phyloP scores from a whole-genome alignment of 768 basidiomycete genomes.

The Suillus alpinus region DNA sequence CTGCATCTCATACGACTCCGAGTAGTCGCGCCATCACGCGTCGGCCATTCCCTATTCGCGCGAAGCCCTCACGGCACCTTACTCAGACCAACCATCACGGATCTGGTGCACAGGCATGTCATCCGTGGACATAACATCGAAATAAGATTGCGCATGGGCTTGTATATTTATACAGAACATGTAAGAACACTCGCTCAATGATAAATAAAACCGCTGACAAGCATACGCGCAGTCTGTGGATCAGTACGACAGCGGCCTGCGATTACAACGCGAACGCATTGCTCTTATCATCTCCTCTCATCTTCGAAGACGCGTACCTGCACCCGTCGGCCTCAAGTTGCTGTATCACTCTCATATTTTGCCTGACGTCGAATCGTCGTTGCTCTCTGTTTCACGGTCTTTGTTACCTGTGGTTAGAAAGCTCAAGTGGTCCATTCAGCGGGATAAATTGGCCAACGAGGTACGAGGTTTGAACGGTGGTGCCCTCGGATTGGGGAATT shows the following conservation, averaged over 20 bases:
- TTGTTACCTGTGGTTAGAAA: conserved; percentile 62
- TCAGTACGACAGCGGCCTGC: conserved; percentile 61
- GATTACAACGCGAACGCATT: conserved; percentile 53
- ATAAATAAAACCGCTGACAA: not conserved
- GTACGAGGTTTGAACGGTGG: conserved; percentile 43
- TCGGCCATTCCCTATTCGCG: conserved; percentile 64
- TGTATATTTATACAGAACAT: conserved; percentile 60
- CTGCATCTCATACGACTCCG: conserved; percentile 60
- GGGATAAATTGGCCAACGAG: conserved; percentile 57
- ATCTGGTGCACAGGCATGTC: conserved; percentile 68
- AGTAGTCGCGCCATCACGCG: conserved; percentile 63
- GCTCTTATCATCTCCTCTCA: conserved; percentile 51
- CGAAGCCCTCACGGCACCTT: conserved; percentile 51
- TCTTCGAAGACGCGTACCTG: conserved; percentile 45
- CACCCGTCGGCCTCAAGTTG: conserved; percentile 37
- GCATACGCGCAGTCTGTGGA: conserved; percentile 48
- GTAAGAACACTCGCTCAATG: conserved; percentile 38
- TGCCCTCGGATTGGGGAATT: conserved; percentile 20
- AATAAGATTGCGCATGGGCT: conserved; percentile 61
- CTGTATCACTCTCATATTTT: conserved; percentile 53
- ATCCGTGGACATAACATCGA: conserved; percentile 68
- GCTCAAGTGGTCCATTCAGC: conserved; percentile 70
- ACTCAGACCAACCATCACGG: conserved; percentile 61
- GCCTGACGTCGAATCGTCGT: conserved; percentile 64
- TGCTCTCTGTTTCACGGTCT: conserved; percentile 51